These are phyloP conservation scores for Trichopus zeylanicus DNA, from an alignment of 116 monocot genomes.

Conservation along the genomic window DNA sequence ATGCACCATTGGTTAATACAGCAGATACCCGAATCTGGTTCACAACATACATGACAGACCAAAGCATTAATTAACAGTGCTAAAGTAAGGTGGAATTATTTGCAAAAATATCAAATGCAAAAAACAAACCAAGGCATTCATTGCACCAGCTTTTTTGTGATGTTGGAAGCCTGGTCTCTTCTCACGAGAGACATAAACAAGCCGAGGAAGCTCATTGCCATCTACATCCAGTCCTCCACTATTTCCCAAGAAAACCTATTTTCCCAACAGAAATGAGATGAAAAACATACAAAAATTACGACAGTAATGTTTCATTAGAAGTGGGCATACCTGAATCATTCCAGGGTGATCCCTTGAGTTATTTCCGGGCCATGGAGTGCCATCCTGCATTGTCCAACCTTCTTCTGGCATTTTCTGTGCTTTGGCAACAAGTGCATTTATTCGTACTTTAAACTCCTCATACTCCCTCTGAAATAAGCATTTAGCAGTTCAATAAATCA, in stretches of 20 bases:
- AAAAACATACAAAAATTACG: not conserved
- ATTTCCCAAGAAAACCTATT: conserved; percentile 13
- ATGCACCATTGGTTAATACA: conserved; percentile 16
- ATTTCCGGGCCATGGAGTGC: conserved; percentile 38
- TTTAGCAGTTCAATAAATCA: not conserved
- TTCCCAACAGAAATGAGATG: not conserved
- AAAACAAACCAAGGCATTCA: conserved; percentile 15
- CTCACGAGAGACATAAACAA: conserved; percentile 20
- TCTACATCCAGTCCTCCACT: conserved; percentile 15
- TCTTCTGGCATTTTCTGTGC: conserved; percentile 30
- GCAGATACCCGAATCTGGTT: conserved; percentile 15
- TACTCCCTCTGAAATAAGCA: conserved; percentile 29
- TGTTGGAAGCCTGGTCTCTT: conserved; percentile 18
- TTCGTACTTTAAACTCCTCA: conserved; percentile 30
- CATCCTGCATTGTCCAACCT: conserved; percentile 34
- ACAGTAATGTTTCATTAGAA: not conserved
- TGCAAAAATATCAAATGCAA: not conserved
- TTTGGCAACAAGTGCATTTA: conserved; percentile 31
- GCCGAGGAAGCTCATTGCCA: conserved; percentile 14
- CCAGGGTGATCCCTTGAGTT: conserved; percentile 35
- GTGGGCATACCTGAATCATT: conserved; percentile 26
- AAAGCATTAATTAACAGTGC: not conserved
- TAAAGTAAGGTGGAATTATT: not conserved
- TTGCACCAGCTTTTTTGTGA: conserved; percentile 23
- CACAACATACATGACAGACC: not conserved